These are phyloP conservation scores for Cladosporium colombiae DNA, from an alignment of 2,329 filamentous ascomycete genomes.

Conservation along the genomic window DNA sequence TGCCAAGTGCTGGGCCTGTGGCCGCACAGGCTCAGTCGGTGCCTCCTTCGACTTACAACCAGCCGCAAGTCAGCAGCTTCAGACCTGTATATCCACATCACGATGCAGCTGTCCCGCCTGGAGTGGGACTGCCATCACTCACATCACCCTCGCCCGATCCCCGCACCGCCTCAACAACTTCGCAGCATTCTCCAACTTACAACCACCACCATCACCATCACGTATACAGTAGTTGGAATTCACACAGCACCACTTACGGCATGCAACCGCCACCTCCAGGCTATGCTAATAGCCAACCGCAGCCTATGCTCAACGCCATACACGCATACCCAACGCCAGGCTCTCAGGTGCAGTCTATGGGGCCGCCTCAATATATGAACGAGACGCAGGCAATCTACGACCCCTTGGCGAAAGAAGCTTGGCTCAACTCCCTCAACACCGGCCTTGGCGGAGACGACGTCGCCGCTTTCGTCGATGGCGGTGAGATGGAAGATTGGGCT, in stretches of 20 bases:
- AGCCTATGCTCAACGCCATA: background rate
- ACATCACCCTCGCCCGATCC: slow-evolving; percentile 31
- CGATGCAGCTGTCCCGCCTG: slow-evolving; percentile 23
- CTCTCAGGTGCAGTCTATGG: slow-evolving; percentile 17
- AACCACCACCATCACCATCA: slow-evolving; percentile 24
- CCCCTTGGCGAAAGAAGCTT: slow-evolving; percentile 35
- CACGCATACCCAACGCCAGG: slow-evolving; percentile 15
- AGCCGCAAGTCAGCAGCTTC: slow-evolving; percentile 30
- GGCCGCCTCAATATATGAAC: slow-evolving; percentile 18
- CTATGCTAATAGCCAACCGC: background rate
- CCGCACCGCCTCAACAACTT: slow-evolving; percentile 29
- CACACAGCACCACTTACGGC: slow-evolving; percentile 26
- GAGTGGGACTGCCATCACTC: slow-evolving; percentile 28
- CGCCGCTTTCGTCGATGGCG: slow-evolving; percentile 43
- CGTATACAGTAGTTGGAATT: slow-evolving; percentile 27
- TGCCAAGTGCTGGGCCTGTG: slow-evolving; percentile 25
- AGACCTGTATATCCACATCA: slow-evolving; percentile 27
- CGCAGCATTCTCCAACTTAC: slow-evolving; percentile 29
- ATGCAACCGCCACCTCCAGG: slow-evolving; percentile 22
- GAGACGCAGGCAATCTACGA: slow-evolving; percentile 28
- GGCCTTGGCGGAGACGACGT: slow-evolving; percentile 43
- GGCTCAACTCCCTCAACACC: slow-evolving; percentile 40
- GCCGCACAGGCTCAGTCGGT: slow-evolving; percentile 24
- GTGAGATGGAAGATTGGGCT: slow-evolving; percentile 38
- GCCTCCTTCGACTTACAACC: slow-evolving; percentile 20